phyloP scores from a whole-genome alignment of 495 filamentous ascomycete genomes.

The Lepraria neglecta region DNA sequence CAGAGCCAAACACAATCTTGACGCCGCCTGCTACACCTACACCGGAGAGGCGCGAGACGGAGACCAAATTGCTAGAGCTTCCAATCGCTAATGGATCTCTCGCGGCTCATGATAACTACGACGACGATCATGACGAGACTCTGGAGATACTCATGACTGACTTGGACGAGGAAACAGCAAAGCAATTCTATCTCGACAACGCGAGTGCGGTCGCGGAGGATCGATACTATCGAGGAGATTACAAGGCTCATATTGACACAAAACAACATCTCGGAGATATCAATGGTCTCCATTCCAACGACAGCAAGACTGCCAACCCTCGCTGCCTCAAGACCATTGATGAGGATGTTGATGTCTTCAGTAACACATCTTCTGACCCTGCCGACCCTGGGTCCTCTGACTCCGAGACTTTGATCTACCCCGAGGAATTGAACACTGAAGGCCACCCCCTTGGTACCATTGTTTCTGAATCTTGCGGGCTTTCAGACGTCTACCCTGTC shows the following conservation, averaged over 20 bases:
- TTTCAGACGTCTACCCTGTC: conserved; percentile 82
- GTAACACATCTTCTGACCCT: conserved; percentile 64
- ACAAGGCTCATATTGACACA: conserved; percentile 49
- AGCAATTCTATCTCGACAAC: conserved; percentile 92
- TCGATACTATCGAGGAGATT: conserved; percentile 57
- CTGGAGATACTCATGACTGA: conserved; percentile 98
- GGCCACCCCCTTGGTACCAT: conserved; percentile 90
- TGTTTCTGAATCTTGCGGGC: conserved; percentile 84
- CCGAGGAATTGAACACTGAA: conserved; percentile 77
- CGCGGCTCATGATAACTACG: conserved; percentile 34
- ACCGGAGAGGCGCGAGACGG: conserved; percentile 58
- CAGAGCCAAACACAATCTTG: conserved; percentile 69
- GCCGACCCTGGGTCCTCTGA: conserved; percentile 49
- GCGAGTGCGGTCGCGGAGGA: conserved; percentile 85
- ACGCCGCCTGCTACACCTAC: conserved; percentile 84
- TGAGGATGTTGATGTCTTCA: conserved; percentile 70
- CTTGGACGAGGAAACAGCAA: conserved; percentile 82
- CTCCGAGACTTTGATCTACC: conserved; percentile 50
- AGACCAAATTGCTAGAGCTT: conserved; percentile 59
- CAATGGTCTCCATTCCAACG: conserved; percentile 29
- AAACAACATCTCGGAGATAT: conserved; percentile 48
- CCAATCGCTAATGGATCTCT: conserved; percentile 30
- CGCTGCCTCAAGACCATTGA: conserved; percentile 42
- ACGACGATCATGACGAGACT: conserved; percentile 70
- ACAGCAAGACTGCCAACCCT: background rate